Percentiles rank a stretch among this genome's conserved stretches.
Conservation (phyloP, 768 basidiomycete genomes). For the Trametes coccinea region DNA sequence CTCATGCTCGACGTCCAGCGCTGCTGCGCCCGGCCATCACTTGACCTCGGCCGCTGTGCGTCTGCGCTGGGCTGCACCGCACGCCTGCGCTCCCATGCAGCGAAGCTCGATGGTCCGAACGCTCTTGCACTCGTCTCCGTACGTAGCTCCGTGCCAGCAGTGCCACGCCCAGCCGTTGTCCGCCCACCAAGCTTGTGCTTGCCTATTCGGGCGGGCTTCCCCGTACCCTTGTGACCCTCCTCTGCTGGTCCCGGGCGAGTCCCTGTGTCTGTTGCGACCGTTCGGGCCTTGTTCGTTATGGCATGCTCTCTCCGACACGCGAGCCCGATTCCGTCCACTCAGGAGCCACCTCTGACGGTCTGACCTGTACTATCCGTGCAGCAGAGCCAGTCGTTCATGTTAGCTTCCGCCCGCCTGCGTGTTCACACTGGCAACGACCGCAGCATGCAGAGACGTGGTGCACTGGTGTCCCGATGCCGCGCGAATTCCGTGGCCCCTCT, state of each 20-base stretch:
- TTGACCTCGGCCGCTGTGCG: constrained; percentile 14
- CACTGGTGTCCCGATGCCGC: neutral
- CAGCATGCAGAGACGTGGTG: neutral
- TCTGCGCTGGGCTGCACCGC: neutral
- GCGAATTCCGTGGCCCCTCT: constrained; percentile 2
- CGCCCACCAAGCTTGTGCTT: constrained; percentile 6
- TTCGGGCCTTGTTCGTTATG: no score
- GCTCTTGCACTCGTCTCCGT: neutral
- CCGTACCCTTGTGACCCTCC: constrained; percentile 7
- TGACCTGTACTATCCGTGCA: neutral
- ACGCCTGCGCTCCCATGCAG: neutral
- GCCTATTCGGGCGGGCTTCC: constrained; percentile 1
- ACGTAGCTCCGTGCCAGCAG: constrained; percentile 2
- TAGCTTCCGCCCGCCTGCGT: neutral
- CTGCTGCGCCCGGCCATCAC: constrained; percentile 16
- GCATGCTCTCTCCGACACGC: neutral
- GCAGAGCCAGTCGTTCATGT: neutral
- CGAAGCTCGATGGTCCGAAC: constrained; percentile 7
- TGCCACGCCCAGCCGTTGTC: neutral
- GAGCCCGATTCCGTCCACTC: neutral
- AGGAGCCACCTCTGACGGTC: neutral
- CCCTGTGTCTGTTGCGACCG: neutral
- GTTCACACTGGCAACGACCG: neutral
- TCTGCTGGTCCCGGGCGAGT: neutral
- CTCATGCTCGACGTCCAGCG: constrained; percentile 17